Base-by-base conservation (phyloP, 208 protist genomes). In the Trypanosoma rangeli region DNA sequence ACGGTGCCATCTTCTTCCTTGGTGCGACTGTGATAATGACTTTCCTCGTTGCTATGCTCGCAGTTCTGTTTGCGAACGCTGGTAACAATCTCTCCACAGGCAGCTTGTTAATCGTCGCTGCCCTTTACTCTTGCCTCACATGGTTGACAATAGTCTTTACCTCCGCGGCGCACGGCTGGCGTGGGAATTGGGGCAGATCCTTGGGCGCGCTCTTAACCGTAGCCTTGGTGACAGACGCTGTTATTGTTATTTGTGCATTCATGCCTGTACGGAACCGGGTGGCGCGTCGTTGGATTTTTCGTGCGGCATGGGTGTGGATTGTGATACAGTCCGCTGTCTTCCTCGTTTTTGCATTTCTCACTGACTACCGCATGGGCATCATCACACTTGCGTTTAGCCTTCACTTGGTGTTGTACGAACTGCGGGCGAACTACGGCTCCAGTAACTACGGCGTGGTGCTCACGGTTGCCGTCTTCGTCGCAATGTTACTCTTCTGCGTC, bases 71-170 rank as follows among this genome's bases (percentile, higher is more conserved):
- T 39, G 64, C 85, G 33, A 75, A 72, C 52, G 26, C 31, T 3
- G 48, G 57, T 13, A 76, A 72, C 46, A 72, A 29, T 48, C 18
- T 29, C 4, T 57, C 55, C n/a, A 58, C 44, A 0, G 60, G 49
- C 16, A 28, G 59, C 28, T 57, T 77, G 26, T n/a, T 70, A 46
- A 46, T 63, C 7, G 44, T 26, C 42, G 52, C 57, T 22, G 35
- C 28, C 8, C 28, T 66, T 4, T 64, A 73, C 56, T 75, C 78
- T 13, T 66, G 77, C 29, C 20, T 75, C 3, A 76, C 83, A 54
- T 94, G 85, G 84, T 63, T 91, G 72, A 35, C 75, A 46, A 60
- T 79, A 35, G 58, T 87, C 22, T 89, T 93, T 64, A 84, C 78
- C 26, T 68, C 84, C 67, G 49, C 74, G 9, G 46, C 60, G 26